Percentiles rank a stretch among this genome's conserved stretches.
Conservation (phyloP, 306 rosid genomes). For the Vigna angularis region DNA sequence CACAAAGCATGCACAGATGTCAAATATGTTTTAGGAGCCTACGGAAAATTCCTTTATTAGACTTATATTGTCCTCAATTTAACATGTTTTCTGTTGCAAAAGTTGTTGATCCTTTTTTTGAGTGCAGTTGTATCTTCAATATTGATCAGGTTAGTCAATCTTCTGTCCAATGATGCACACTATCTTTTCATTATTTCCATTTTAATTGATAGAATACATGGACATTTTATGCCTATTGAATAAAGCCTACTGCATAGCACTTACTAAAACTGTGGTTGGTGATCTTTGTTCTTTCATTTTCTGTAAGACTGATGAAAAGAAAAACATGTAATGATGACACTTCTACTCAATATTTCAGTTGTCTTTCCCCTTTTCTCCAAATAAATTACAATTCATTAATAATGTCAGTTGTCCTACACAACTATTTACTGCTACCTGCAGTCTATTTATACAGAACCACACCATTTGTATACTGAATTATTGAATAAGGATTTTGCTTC, state of each 20-base stretch:
- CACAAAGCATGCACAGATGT: neutral
- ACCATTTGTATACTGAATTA: neutral
- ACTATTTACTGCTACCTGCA: neutral
- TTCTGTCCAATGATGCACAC: neutral
- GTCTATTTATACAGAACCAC: neutral
- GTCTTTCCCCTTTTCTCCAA: neutral
- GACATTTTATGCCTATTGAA: too few relatives aligned
- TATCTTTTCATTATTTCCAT: conserved; percentile 9
- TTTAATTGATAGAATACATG: neutral
- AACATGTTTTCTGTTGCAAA: conserved; percentile 46
- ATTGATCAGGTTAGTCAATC: conserved; percentile 61
- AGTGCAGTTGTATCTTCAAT: conserved; percentile 74
- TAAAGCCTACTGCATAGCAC: too few relatives aligned
- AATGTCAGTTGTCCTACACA: neutral
- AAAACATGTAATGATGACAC: neutral
- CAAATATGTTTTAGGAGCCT: neutral
- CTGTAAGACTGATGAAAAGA: neutral
- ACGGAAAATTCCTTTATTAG: neutral
- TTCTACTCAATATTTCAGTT: neutral
- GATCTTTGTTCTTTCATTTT: neutral
- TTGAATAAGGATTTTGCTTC: neutral
- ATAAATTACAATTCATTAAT: neutral
- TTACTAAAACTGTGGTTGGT: too few relatives aligned
- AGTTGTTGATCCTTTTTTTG: conserved; percentile 67
- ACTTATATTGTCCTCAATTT: too few relatives aligned